phyloP scores from a whole-genome alignment of 352 stramenopile species.

The Phytopythium mirpurense region DNA sequence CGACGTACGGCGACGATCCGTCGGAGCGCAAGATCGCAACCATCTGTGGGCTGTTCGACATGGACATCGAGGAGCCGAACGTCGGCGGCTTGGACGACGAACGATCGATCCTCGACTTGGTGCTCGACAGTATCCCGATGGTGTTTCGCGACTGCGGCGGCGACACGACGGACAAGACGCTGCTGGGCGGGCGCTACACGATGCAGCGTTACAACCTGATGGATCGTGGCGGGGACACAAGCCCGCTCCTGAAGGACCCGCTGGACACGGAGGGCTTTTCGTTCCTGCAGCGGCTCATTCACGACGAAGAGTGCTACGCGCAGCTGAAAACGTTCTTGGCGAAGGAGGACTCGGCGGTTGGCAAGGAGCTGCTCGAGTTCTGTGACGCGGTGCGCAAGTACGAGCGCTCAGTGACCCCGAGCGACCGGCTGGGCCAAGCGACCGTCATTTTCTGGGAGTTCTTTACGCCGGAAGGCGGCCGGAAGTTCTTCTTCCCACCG shows the following conservation, averaged over 20 bases:
- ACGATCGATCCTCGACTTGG: constrained; percentile 66
- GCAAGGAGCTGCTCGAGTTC: constrained; percentile 75
- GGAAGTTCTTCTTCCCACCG: constrained; percentile 56
- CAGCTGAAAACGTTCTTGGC: constrained; percentile 70
- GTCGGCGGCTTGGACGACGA: constrained; percentile 78
- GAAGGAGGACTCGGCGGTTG: constrained; percentile 47
- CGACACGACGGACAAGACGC: constrained; percentile 83
- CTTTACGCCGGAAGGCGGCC: constrained; percentile 52
- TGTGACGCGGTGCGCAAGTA: constrained; percentile 83
- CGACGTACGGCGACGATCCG: not conserved
- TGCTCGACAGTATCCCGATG: constrained; percentile 84
- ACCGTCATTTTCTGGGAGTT: constrained; percentile 86
- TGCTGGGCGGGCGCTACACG: constrained; percentile 73
- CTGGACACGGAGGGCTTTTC: constrained; percentile 66
- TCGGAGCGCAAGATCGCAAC: constrained; percentile 26
- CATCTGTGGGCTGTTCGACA: constrained; percentile 76
- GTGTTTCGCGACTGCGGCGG: constrained; percentile 81
- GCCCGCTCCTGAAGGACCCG: constrained; percentile 58
- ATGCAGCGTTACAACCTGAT: constrained; percentile 74
- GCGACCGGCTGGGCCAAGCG: constrained; percentile 67
- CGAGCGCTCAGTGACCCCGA: constrained; percentile 60
- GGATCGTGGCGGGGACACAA: constrained; percentile 36
- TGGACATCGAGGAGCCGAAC: constrained; percentile 65
- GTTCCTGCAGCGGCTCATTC: constrained; percentile 83
- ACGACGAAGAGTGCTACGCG: constrained; percentile 86